These are phyloP conservation scores for Plasmopara halstedii DNA, from an alignment of 352 stramenopile species.

Conservation along the genomic window DNA sequence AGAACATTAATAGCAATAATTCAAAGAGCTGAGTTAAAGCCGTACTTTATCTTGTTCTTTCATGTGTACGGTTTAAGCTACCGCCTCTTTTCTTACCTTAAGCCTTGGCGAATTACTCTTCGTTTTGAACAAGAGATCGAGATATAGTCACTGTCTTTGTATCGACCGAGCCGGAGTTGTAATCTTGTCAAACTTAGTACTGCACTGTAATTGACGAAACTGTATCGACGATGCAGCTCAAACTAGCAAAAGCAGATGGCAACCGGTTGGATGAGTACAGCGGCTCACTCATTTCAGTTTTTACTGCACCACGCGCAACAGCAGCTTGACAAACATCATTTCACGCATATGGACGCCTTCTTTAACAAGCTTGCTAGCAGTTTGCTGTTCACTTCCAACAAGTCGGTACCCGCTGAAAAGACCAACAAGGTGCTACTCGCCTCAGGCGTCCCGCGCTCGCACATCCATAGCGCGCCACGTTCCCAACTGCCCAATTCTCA, in stretches of 20 bases:
- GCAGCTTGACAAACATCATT: neutral
- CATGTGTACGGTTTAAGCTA: too few species aligned
- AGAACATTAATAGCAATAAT: too few species aligned
- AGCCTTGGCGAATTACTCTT: neutral
- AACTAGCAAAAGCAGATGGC: constrained; percentile 17
- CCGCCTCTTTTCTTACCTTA: too few species aligned
- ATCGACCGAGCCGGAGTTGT: constrained; percentile 15
- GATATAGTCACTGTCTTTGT: neutral
- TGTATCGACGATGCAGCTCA: constrained; percentile 14
- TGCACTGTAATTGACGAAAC: neutral
- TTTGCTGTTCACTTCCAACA: constrained; percentile 23
- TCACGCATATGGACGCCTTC: constrained; percentile 38
- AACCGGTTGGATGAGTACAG: neutral
- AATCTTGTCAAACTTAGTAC: constrained; percentile 14
- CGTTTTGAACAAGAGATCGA: constrained; percentile 1
- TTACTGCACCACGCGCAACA: constrained; percentile 25
- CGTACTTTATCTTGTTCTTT: too few species aligned
- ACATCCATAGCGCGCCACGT: constrained; percentile 36
- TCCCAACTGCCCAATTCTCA: constrained; percentile 22
- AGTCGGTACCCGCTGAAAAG: constrained; percentile 10
- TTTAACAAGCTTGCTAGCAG: constrained; percentile 26
- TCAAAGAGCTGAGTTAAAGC: too few species aligned
- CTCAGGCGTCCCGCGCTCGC: constrained; percentile 9
- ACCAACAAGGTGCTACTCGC: constrained; percentile 22
- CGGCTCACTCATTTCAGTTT: constrained; percentile 31